A percentile compares a stretch with the other conserved stretches of the same genome.
Evolutionary conservation across 2,329 filamentous ascomycete genomes (phyloP).

Genomic region (Trichoderma lentiforme): DNA sequence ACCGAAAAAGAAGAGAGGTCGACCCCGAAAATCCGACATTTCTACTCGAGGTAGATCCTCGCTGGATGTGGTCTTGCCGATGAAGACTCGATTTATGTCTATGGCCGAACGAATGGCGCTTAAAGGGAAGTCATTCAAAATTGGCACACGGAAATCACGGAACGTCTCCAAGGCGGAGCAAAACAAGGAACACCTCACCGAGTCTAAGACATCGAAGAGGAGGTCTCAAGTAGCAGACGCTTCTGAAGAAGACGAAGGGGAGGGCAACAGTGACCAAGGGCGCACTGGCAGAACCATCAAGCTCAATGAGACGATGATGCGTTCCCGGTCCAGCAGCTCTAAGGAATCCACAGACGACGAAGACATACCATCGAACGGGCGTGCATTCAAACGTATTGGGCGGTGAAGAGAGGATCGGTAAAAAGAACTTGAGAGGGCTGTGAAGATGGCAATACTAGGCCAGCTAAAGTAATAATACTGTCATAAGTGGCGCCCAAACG

Average conservation of each 20-base stretch:
- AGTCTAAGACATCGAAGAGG: not conserved
- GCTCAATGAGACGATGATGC: not conserved
- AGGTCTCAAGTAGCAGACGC: not conserved
- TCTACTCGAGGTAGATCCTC: constrained; percentile 1
- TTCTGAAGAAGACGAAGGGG: not conserved
- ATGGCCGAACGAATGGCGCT: constrained; percentile 57
- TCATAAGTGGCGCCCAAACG: not conserved
- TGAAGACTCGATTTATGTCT: constrained; percentile 44
- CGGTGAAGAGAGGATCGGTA: constrained; percentile 20
- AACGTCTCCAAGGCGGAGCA: not conserved
- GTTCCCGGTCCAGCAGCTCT: constrained; percentile 5
- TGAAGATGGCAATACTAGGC: constrained; percentile 21
- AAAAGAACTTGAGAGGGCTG: constrained; percentile 7
- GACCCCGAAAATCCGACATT: constrained; percentile 26
- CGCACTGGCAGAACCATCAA: constrained; percentile 9
- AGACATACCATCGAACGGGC: constrained; percentile 23
- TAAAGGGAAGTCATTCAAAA: constrained; percentile 52
- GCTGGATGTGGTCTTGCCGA: constrained; percentile 16
- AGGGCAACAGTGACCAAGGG: not conserved
- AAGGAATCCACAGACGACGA: constrained; percentile 21
- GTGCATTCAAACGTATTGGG: not conserved
- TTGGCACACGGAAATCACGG: constrained; percentile 37
- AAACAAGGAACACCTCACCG: not conserved
- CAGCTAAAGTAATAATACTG: not conserved
- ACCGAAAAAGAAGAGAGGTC: constrained; percentile 20